These are phyloP conservation scores for Aureobasidium sp. DNA, from an alignment of 2,329 filamentous ascomycete genomes.

Conservation along the genomic window DNA sequence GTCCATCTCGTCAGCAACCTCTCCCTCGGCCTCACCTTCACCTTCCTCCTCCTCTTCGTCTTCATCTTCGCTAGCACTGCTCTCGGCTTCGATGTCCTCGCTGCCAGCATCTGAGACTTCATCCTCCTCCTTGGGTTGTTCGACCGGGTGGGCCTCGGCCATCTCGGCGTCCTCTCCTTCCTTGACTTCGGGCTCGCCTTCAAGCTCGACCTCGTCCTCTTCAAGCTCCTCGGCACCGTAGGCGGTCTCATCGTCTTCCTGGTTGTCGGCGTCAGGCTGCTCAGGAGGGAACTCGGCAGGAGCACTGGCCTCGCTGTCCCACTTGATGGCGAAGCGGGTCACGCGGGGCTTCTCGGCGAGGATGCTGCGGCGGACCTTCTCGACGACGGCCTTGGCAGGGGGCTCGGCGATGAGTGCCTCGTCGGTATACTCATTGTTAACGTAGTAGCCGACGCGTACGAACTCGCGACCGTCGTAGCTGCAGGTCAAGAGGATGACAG, in stretches of 20 bases:
- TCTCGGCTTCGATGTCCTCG: slow-evolving; percentile 71
- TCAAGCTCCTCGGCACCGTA: slow-evolving; percentile 87
- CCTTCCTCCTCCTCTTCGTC: slow-evolving; percentile 56
- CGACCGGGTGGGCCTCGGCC: slow-evolving; percentile 56
- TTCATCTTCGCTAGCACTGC: slow-evolving; percentile 61
- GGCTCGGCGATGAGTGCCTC: slow-evolving; percentile 84
- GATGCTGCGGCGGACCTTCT: slow-evolving; percentile 85
- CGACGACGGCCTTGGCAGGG: slow-evolving; percentile 82
- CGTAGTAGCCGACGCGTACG: slow-evolving; percentile 96
- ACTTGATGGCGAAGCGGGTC: slow-evolving; percentile 97
- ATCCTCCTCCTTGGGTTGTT: slow-evolving; percentile 48
- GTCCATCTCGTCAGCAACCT: slow-evolving; percentile 29
- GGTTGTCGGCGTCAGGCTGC: slow-evolving; percentile 86
- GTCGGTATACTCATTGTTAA: slow-evolving; percentile 97
- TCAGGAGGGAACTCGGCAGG: slow-evolving; percentile 94
- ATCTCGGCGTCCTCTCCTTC: slow-evolving; percentile 64
- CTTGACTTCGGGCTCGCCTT: slow-evolving; percentile 25
- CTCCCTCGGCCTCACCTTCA: slow-evolving; percentile 43
- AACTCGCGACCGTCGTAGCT: slow-evolving; percentile 96
- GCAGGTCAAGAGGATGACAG: slow-evolving; percentile 91
- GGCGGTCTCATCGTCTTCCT: slow-evolving; percentile 69
- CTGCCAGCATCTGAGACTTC: slow-evolving; percentile 65
- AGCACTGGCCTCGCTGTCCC: slow-evolving; percentile 96
- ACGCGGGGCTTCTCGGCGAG: slow-evolving; percentile 96
- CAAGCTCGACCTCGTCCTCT: slow-evolving; percentile 46